These are phyloP conservation scores for Amoebophrya sp. DNA, from an alignment of 169 alveolate genomes.

Conservation along the genomic window DNA sequence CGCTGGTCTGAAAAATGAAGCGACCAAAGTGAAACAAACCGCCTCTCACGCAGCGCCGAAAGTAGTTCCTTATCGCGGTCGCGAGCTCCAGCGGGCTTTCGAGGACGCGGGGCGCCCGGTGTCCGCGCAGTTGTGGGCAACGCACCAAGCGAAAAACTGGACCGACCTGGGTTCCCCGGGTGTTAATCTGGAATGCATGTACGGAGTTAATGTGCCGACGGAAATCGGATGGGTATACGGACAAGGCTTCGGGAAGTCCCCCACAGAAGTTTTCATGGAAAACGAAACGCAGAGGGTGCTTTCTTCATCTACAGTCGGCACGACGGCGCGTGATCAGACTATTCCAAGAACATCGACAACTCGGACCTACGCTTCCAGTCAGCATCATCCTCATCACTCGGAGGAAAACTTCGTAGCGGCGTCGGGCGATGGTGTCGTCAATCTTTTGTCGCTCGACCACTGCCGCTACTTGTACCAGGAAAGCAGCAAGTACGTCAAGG, in stretches of 20 bases:
- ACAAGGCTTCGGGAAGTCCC: background rate
- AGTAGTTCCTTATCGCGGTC: too few species aligned
- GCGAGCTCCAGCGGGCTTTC: background rate
- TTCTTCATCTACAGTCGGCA: background rate
- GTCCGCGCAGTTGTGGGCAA: background rate
- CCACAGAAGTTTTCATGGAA: background rate
- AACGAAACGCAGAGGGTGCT: background rate
- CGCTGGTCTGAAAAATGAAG: background rate
- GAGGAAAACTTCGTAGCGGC: background rate
- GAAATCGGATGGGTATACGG: background rate
- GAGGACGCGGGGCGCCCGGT: background rate
- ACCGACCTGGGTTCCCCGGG: background rate
- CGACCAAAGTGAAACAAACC: too few species aligned
- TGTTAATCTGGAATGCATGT: background rate
- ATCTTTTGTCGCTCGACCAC: background rate
- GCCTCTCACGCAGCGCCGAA: too few species aligned
- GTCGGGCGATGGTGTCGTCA: background rate
- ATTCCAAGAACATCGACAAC: background rate
- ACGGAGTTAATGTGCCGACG: background rate
- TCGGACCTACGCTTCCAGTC: background rate
- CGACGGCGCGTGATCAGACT: background rate
- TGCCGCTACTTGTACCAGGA: background rate
- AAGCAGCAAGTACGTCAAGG: background rate
- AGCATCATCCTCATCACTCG: background rate
- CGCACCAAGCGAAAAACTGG: background rate